A percentile compares a stretch with the other conserved stretches of the same genome.
Evolutionary conservation across 202 grass and related monocot species (phyloP).

Genomic region (Dendrocalamus latiflorus): DNA sequence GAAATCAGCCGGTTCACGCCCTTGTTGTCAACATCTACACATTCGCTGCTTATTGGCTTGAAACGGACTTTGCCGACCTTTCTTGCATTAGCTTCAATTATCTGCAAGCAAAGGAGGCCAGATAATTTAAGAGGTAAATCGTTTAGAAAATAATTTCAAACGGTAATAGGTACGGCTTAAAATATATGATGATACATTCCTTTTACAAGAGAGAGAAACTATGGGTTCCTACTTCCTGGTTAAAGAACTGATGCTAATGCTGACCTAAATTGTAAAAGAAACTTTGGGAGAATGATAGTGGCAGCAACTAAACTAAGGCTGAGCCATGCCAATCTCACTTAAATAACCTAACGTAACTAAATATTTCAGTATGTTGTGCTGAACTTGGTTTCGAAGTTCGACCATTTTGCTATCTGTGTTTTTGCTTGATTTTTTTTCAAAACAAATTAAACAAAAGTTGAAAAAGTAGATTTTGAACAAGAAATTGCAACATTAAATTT

Average conservation of each 20-base stretch:
- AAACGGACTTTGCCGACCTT: conserved; percentile 87
- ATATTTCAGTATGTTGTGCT: neutral
- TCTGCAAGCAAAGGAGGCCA: conserved; percentile 41
- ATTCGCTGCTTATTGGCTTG: conserved; percentile 82
- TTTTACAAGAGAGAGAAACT: neutral
- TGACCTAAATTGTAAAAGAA: neutral
- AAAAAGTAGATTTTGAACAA: neutral
- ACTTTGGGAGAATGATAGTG: neutral
- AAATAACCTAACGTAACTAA: neutral
- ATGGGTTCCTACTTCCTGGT: neutral
- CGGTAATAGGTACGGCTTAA: neutral
- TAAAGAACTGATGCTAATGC: neutral
- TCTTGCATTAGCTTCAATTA: conserved; percentile 86
- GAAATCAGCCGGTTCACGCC: conserved; percentile 65
- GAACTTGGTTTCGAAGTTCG: neutral
- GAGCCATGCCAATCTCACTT: neutral
- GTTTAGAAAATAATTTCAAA: neutral
- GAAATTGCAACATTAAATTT: neutral
- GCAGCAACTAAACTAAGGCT: conserved; percentile 3
- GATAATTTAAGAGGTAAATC: neutral
- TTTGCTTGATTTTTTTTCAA: neutral
- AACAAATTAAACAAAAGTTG: neutral
- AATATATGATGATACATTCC: neutral
- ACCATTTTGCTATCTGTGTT: neutral
- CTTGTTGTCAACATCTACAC: conserved; percentile 48